Base-by-base conservation (phyloP, 495 filamentous ascomycete species). In the Neurospora sp. region DNA sequence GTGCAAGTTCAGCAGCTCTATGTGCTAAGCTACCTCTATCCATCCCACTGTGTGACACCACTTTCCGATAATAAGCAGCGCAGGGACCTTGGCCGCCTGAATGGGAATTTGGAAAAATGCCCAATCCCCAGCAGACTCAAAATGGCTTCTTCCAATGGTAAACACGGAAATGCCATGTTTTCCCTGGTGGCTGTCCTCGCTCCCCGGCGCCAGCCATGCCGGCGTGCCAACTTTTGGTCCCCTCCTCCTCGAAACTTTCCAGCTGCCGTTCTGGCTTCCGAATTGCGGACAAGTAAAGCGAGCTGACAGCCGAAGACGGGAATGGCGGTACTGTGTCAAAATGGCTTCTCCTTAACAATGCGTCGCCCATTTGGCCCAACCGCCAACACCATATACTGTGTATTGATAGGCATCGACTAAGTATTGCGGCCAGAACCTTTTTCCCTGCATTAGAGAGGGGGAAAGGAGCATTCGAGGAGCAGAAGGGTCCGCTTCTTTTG, bases 171-270 rank as follows among this genome's bases (percentile, higher is more conserved):
- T 74, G 69, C 71, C 68, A 75, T 53, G n/a, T 61, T 73, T 73
- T 46, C 31, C 31, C 12, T n/a, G 42, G 71, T 39, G 6, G 9
- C 31, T 74, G 46, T 66, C 69, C 70, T 74, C 48, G 37, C 66
- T 44, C 40, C 11, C 20, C 5, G 8, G 48, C 44, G 35, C 31
- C 69, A 70, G 61, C 59, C 59, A 66, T 74, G 73, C 70, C 73
- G 41, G 27, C 41, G 41, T 77, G 74, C 75, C 75, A 77, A 77
- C 74, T 75, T 75, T 75, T 73, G 11, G 69, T 48, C 31, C 40
- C 53, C 14, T 31, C 53, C 53, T 53, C 20, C 46, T 22, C 46
- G 10, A 31, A 66, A 18, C 53, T 66, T 61, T 35, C 35, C 53
- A 61, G 53, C 53, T 61, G 53, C 53, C 53, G 53, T 31, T 18